Percentiles rank a stretch among this genome's conserved stretches.
Conservation (phyloP, 75 land plant genomes). For the Isoetes taiwanensis region DNA sequence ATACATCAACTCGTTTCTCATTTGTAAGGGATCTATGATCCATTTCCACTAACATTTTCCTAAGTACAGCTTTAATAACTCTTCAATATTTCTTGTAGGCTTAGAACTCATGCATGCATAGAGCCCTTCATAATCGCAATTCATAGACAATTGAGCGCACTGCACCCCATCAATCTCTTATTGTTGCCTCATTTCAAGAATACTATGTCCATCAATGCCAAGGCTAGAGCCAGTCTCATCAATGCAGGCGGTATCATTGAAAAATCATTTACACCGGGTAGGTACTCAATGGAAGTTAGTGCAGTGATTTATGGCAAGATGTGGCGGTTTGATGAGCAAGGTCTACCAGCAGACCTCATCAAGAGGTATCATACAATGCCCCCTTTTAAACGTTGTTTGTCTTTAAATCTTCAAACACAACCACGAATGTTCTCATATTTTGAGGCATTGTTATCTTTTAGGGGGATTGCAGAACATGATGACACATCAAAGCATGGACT, state of each 20-base stretch:
- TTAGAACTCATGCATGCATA: constrained; percentile 62
- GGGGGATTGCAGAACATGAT: constrained; percentile 50
- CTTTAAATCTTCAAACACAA: too few relatives aligned
- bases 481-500: constrained; percentile 22
- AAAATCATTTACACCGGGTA: constrained; percentile 67
- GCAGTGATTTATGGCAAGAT: constrained; percentile 33
- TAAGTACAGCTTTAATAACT: too few relatives aligned
- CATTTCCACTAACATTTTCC: too few relatives aligned
- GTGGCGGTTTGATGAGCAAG: constrained; percentile 87
- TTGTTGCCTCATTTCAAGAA: constrained; percentile 28
- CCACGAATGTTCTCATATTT: too few relatives aligned
- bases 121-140: constrained; percentile 76
- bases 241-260: constrained; percentile 40
- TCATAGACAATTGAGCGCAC: constrained; percentile 62
- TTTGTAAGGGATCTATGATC: constrained; percentile 30
- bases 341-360: constrained; percentile 77
- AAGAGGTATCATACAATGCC: constrained; percentile 27
- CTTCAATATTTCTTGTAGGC: too few relatives aligned
- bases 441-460: too few relatives aligned
- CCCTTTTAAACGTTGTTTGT: too few relatives aligned
- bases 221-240: constrained; percentile 27
- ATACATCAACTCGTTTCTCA: constrained; percentile 62
- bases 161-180: constrained; percentile 69
- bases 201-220: constrained; percentile 38
- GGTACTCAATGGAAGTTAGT: constrained; percentile 50